These are phyloP conservation scores for Thraustochytrium striatum DNA, from an alignment of 352 stramenopile species.

Conservation along the genomic window DNA sequence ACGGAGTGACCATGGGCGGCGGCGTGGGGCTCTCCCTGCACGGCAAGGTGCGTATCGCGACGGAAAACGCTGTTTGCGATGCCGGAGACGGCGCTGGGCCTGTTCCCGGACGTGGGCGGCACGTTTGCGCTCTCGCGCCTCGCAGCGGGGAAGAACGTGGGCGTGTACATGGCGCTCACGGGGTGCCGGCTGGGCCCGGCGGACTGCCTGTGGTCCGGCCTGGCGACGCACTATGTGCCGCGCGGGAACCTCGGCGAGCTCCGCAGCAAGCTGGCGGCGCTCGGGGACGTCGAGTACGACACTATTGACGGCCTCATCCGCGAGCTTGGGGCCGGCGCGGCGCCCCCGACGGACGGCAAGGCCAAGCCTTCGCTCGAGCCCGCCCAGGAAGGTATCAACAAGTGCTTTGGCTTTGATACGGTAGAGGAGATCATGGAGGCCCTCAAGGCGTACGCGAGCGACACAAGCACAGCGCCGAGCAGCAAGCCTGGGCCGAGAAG, in stretches of 20 bases:
- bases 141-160: slow-evolving; percentile 61
- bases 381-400: not conserved
- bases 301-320: slow-evolving; percentile 65
- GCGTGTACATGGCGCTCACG: slow-evolving; percentile 89
- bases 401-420: slow-evolving; percentile 9
- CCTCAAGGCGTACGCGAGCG: not conserved
- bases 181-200: slow-evolving; percentile 80
- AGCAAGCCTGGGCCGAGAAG: slow-evolving; percentile 66
- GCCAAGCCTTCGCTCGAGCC: not conserved
- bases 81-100: slow-evolving; percentile 94
- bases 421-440: slow-evolving; percentile 19
- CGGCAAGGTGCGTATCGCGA: slow-evolving; percentile 91
- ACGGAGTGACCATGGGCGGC: slow-evolving; percentile 97
- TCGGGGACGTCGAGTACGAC: slow-evolving; percentile 55
- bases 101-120: slow-evolving; percentile 94
- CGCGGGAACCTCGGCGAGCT: slow-evolving; percentile 77
- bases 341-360: not conserved
- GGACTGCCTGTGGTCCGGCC: slow-evolving; percentile 82
- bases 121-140: slow-evolving; percentile 84
- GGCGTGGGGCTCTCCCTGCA: slow-evolving; percentile 94
- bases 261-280: slow-evolving; percentile 48
- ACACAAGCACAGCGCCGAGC: not conserved
- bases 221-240: slow-evolving; percentile 93
- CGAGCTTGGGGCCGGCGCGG: slow-evolving; percentile 52
- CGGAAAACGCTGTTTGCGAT: slow-evolving; percentile 96